Conservation (phyloP, 305 asterid genomes). For the Striga hermonthica region DNA sequence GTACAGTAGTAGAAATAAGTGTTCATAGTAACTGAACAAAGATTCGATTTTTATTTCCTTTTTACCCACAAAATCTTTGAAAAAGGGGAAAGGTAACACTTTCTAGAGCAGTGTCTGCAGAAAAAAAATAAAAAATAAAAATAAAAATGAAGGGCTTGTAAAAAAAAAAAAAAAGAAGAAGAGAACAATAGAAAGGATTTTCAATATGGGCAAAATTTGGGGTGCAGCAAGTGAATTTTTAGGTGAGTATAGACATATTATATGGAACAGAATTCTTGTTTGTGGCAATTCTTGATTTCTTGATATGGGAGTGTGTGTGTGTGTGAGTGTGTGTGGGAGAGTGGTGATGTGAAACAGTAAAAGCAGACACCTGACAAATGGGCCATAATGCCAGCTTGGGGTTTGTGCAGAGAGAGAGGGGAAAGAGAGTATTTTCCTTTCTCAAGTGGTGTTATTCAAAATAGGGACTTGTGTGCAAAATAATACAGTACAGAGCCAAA, state of each 20-base stretch:
- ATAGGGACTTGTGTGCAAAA: neutral
- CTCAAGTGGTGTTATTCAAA: neutral
- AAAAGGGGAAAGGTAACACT: neutral
- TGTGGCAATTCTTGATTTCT: constrained; percentile 24
- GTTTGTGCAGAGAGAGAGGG: constrained; percentile 23
- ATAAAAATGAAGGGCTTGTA: neutral
- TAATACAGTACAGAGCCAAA: constrained; percentile 1
- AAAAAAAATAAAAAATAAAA: neutral
- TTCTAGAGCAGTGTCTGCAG: too few species aligned
- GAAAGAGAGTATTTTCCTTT: too few species aligned
- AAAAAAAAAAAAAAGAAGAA: neutral
- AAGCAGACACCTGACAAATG: constrained; percentile 41
- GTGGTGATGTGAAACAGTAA: neutral
- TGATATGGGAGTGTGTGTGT: constrained; percentile 30
- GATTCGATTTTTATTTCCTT: too few species aligned
- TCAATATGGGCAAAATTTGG: constrained; percentile 12
- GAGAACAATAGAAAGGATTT: too few species aligned
- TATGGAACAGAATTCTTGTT: neutral
- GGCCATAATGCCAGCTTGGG: constrained; percentile 42
- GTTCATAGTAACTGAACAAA: too few species aligned
- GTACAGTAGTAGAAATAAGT: too few species aligned
- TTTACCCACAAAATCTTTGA: neutral
- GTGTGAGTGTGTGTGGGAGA: neutral
- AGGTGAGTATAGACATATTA: neutral
- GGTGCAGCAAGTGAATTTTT: neutral